Evolutionary conservation across 2,329 filamentous ascomycete genomes (phyloP), one percentile per base, ranked within the genome.

Genomic region (Penicillium sp.): DNA sequence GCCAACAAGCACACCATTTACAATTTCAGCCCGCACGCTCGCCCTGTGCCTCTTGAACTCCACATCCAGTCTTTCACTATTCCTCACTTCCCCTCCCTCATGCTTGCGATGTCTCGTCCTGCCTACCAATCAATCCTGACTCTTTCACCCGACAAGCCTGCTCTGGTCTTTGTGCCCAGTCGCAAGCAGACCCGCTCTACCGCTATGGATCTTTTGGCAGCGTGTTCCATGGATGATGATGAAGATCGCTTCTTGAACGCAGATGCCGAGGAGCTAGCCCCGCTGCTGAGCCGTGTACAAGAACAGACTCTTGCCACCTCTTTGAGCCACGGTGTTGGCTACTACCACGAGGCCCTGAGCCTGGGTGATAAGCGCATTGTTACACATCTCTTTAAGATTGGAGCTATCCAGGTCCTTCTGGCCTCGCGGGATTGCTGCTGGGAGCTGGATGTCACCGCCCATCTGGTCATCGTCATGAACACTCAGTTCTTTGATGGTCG

Each of bases 51-150:
- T 21, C 78, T 99, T 29, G 93, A 97, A 70, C 83, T 99, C 52
- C 91, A 96, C 69, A 88, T 99, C 44, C 94, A 99, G 73, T 93
- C 92, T 1, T 99, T 94, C 76, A 89, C 87, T 26, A 95, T 96
- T 54, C 91, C 95, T 43, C 95, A 99, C 69, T 96, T 96, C 76
- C 95, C 94, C 4, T 97, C 94, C 10, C 81, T 99, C 38, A 99
- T 99, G 94, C 83, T 99, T 62, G 92, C 94, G 13, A 99, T 99
- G 94, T 90, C 92, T 15, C 93, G 95, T 72, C 95, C 95, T 18
- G 87, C 90, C 1, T 97, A 96, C 70, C 79, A 90, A 54, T 89
- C 93, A 2, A 89, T 99, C 61, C 83, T 90, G 2, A 90, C 95
- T 65, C 83, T 95, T 70, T 95, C 94, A 6, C 79, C 90, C 0